phyloP scores from a whole-genome alignment of 495 filamentous ascomycete species.

The Pyronema domesticum region DNA sequence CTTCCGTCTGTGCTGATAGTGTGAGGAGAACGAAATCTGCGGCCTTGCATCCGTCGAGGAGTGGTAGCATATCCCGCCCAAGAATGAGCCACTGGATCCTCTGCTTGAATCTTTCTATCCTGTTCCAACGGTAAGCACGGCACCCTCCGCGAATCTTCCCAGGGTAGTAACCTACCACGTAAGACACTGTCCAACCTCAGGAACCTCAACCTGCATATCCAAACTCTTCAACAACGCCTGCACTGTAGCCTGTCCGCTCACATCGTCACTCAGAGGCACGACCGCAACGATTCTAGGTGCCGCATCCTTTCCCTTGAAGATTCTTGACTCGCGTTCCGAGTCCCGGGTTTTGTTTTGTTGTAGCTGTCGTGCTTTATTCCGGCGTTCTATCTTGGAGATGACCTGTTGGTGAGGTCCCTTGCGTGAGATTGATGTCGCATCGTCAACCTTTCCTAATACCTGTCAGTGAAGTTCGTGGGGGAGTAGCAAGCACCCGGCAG shows the following conservation, averaged over 20 bases:
- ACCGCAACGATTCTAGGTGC: constrained; percentile 86
- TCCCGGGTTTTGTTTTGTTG: constrained; percentile 65
- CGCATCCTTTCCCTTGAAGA: constrained; percentile 70
- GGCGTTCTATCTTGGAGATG: constrained; percentile 88
- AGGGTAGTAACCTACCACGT: constrained; percentile 26
- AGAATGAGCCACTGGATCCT: constrained; percentile 68
- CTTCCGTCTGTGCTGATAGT: constrained; percentile 61
- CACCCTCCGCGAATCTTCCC: not conserved
- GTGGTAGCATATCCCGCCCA: constrained; percentile 49
- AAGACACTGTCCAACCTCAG: constrained; percentile 37
- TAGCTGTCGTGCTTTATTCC: constrained; percentile 80
- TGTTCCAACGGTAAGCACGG: constrained; percentile 1
- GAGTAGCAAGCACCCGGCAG: not conserved
- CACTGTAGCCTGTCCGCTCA: constrained; percentile 49
- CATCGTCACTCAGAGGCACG: constrained; percentile 58
- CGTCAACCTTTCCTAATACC: constrained; percentile 20
- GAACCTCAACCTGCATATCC: constrained; percentile 53
- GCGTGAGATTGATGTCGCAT: constrained; percentile 37
- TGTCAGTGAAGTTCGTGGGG: not conserved
- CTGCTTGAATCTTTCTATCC: constrained; percentile 81
- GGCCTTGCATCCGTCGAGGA: constrained; percentile 67
- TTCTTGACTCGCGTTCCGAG: constrained; percentile 49
- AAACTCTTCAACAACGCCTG: constrained; percentile 54
- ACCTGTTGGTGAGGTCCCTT: constrained; percentile 89
- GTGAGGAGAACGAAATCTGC: constrained; percentile 82